Evolutionary conservation across 1,139 yeast genomes (phyloP), one percentile per base, ranked within the genome.

Genomic region (Sporopachydermia cereana): DNA sequence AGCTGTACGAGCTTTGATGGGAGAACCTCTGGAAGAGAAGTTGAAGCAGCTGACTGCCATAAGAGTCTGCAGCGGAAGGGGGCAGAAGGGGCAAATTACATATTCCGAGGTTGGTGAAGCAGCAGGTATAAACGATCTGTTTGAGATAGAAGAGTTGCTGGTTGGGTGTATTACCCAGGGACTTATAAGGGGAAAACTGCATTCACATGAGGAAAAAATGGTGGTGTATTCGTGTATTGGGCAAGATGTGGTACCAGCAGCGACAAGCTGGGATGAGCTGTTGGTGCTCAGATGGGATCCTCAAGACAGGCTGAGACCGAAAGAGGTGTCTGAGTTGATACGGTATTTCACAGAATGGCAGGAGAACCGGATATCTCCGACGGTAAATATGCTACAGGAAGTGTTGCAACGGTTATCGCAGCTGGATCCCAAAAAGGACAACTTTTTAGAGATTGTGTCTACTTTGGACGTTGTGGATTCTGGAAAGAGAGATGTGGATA

Each of bases 191-290:
- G 39, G 39, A 12, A 34, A 34, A 21, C 18, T 34, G 22, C 17
- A 16, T n/a, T 16, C 39, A 12, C 17, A 34, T 34, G 12, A 34
- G 39, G 22, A n/a, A 34, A 21, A 34, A 34, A 16, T 34, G 5
- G 22, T 34, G n/a, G 22, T 34, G 22, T 34, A 16, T 34, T 34
- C 39, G 22, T 34, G 39, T 34, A 34, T 34, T 34, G 39, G 39
- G 22, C 18, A 20, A n/a, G 39, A 34, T n/a, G 39, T 34, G 5
- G 9, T 34, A n/a, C 39, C n/a, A 21, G 39, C 20, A 12, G n/a
- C 9, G 9, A n/a, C 9, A 16, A n/a, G 12, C 22, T 16, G 39
- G 22, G 22, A 34, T 34, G 39, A n/a, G 5, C 39, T 34, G 5
- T 20, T 34, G 39, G 5, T 34, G 9, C 39, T 34, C 9, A 25